These are phyloP conservation scores for Aspergillus pseudonomiae DNA, from an alignment of 2,329 filamentous ascomycete genomes.

Conservation along the genomic window DNA sequence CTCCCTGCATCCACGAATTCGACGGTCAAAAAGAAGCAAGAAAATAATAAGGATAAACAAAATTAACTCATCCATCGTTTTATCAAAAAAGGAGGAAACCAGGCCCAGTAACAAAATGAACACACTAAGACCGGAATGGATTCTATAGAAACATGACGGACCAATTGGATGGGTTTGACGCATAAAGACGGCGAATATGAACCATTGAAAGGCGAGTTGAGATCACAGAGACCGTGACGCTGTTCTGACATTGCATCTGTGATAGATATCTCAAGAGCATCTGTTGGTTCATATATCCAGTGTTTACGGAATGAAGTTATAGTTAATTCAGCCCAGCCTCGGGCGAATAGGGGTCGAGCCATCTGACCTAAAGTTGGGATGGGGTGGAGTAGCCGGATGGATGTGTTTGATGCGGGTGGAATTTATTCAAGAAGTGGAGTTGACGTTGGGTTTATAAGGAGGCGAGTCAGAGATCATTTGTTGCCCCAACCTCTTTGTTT, in stretches of 20 bases:
- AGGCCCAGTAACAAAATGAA: background rate
- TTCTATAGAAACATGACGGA: background rate
- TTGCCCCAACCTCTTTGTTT: conserved; percentile 73
- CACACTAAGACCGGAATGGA: background rate
- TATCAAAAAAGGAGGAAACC: background rate
- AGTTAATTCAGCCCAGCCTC: background rate
- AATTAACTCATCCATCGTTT: background rate
- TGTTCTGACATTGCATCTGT: background rate
- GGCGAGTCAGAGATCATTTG: conserved; percentile 24
- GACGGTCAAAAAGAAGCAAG: background rate
- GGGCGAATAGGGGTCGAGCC: background rate
- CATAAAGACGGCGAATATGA: background rate
- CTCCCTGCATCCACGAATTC: background rate
- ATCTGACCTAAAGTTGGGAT: background rate
- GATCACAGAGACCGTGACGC: too few relatives aligned
- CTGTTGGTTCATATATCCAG: background rate
- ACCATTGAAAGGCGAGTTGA: background rate
- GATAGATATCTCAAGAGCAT: background rate
- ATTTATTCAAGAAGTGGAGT: background rate
- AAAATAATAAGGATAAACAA: background rate
- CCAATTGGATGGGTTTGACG: background rate
- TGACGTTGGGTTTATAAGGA: background rate
- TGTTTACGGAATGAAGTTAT: background rate
- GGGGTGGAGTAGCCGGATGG: background rate
- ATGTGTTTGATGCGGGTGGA: background rate